Conservation (phyloP, 2,329 filamentous ascomycete genomes). For the Didymella sp. region DNA sequence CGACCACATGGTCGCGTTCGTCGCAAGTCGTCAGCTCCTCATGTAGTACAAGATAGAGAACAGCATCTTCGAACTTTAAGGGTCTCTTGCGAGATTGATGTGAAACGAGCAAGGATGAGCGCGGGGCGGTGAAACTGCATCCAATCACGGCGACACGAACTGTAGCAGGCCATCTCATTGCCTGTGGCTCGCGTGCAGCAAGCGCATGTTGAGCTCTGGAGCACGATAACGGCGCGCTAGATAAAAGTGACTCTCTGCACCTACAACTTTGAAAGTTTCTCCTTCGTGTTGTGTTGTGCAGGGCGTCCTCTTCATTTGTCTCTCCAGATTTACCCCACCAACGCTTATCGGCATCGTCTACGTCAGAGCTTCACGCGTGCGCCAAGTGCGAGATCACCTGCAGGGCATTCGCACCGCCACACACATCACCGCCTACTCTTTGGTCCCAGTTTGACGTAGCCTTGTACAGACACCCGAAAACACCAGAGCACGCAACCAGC, state of each 20-base stretch:
- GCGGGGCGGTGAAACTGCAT: slow-evolving; percentile 31
- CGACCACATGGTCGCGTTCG: slow-evolving; percentile 6
- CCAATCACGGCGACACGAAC: slow-evolving; percentile 40
- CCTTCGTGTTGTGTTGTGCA: slow-evolving; percentile 14
- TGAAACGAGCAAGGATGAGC: slow-evolving; percentile 24
- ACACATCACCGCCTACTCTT: slow-evolving; percentile 16
- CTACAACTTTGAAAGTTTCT: slow-evolving; percentile 3
- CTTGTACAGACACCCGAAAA: slow-evolving; percentile 1
- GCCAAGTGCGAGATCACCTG: slow-evolving; percentile 17
- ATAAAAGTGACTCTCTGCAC: slow-evolving; percentile 19
- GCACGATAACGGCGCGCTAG: slow-evolving; percentile 33
- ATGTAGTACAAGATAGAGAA: slow-evolving; percentile 17
- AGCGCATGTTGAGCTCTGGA: slow-evolving; percentile 26
- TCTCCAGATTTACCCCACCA: slow-evolving; percentile 21
- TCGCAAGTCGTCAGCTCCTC: neutral
- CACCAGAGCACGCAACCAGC: slow-evolving; percentile 10
- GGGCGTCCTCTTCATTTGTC: slow-evolving; percentile 2
- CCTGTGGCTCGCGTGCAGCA: slow-evolving; percentile 30
- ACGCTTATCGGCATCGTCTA: slow-evolving; percentile 32
- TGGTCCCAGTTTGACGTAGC: slow-evolving; percentile 9
- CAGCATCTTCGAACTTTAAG: neutral
- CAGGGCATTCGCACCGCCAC: slow-evolving; percentile 27
- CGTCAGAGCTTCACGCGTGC: slow-evolving; percentile 33
- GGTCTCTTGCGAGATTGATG: slow-evolving; percentile 7
- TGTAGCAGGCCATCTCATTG: slow-evolving; percentile 34